Conservation (phyloP, 108 stramenopile genomes). For the Cyclotella kingstonii region DNA sequence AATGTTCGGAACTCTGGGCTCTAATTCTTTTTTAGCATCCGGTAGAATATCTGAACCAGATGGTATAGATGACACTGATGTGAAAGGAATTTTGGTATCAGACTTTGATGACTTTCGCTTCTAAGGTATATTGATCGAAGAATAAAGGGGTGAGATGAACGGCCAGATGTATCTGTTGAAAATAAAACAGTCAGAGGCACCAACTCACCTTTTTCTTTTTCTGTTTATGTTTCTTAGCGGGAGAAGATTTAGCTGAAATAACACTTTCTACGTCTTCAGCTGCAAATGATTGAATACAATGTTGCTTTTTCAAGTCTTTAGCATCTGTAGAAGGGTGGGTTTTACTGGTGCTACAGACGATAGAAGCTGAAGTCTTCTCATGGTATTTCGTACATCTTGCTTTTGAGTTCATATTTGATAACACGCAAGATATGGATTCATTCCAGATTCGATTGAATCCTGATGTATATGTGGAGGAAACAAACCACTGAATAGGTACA, state of each 20-base stretch:
- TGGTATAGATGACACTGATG: too few relatives aligned
- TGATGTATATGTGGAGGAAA: not conserved
- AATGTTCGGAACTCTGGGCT: too few relatives aligned
- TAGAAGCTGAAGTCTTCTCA: too few relatives aligned
- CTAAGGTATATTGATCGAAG: not conserved
- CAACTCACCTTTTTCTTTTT: slow-evolving; percentile 37
- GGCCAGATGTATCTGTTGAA: not conserved
- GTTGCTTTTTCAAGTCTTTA: not conserved
- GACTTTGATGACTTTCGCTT: not conserved
- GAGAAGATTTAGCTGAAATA: not conserved
- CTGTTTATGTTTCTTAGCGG: slow-evolving; percentile 29
- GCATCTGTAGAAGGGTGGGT: not conserved
- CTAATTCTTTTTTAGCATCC: too few relatives aligned
- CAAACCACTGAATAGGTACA: not conserved
- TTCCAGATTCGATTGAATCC: not conserved
- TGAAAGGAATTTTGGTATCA: too few relatives aligned
- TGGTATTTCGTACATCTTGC: too few relatives aligned
- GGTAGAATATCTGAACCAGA: too few relatives aligned
- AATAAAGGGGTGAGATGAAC: not conserved
- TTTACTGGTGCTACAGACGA: not conserved
- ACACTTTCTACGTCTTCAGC: not conserved
- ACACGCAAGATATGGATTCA: not conserved
- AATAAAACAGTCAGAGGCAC: not conserved
- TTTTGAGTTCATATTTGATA: too few relatives aligned
- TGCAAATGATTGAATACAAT: too few relatives aligned